Conservation (phyloP, 1,284 basidiomycete species). For the Ustilago bromivora region DNA sequence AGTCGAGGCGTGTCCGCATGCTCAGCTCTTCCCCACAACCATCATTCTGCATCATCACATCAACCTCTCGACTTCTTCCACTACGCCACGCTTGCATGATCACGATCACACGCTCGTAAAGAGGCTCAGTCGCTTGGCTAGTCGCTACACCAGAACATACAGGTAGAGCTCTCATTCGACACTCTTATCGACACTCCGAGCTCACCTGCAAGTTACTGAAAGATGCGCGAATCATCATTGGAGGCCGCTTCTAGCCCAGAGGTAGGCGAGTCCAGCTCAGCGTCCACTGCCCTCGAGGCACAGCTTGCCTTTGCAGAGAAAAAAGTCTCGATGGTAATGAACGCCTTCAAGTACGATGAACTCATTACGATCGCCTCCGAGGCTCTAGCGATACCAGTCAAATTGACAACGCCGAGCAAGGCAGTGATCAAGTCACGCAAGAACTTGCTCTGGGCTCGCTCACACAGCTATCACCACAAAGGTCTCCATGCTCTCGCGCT, state of each 20-base stretch:
- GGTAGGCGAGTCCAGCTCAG: too few species aligned
- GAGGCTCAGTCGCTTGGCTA: not conserved
- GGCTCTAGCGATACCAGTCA: constrained; percentile 21
- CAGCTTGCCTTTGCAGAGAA: constrained; percentile 21
- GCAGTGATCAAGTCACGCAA: constrained; percentile 34
- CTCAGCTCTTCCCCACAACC: not conserved
- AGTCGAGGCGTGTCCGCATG: too few species aligned
- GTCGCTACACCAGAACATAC: not conserved
- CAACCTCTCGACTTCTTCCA: too few species aligned
- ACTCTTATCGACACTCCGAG: not conserved
- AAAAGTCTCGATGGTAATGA: constrained; percentile 14
- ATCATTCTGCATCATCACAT: not conserved
- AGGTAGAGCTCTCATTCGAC: not conserved
- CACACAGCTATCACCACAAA: constrained; percentile 23
- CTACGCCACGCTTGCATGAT: not conserved
- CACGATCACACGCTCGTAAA: not conserved
- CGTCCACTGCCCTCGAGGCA: not conserved
- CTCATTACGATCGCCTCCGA: constrained; percentile 23
- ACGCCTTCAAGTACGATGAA: constrained; percentile 20
- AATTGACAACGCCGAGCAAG: constrained; percentile 7
- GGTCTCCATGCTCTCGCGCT: constrained; percentile 18
- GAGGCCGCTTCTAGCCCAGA: not conserved
- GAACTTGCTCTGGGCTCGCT: constrained; percentile 39
- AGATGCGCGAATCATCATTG: constrained; percentile 2
- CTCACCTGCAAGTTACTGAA: not conserved